These are phyloP conservation scores for Cucumis cinereus DNA, from an alignment of 306 rosid genomes.

Conservation along the genomic window DNA sequence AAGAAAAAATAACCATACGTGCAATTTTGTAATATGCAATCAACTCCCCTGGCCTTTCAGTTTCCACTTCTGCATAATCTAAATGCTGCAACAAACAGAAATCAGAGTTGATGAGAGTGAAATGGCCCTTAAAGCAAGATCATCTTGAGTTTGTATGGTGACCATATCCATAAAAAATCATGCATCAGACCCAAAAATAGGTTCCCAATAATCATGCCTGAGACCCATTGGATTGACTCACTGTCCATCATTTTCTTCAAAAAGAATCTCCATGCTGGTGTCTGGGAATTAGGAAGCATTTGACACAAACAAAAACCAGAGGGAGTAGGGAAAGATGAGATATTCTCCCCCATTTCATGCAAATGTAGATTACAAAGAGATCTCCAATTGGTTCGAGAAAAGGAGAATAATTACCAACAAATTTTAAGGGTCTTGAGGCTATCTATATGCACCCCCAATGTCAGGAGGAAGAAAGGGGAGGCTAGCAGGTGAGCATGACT, in stretches of 20 bases:
- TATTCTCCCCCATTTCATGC: not conserved
- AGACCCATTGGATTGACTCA: not conserved
- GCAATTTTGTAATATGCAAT: slow-evolving; percentile 96
- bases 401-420: not conserved
- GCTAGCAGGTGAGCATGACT: not conserved
- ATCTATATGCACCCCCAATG: not conserved
- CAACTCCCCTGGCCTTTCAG: slow-evolving; percentile 83
- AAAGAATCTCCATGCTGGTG: not conserved
- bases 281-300: not conserved
- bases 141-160: not conserved
- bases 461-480: not conserved
- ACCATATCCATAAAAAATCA: not conserved
- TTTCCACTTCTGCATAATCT: slow-evolving; percentile 50
- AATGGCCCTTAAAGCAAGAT: not conserved
- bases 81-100: slow-evolving; percentile 61
- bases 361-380: not conserved
- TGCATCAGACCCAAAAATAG: not conserved
- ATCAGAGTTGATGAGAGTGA: slow-evolving; percentile 9
- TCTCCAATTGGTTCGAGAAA: not conserved
- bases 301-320: not conserved
- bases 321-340: not conserved
- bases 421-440: not conserved
- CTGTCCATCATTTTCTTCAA: not conserved
- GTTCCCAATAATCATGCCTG: not conserved
- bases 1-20: slow-evolving; percentile 26